Evolutionary conservation across 2,329 filamentous ascomycete species (phyloP).

Genomic region (Huntiella moniliformis): DNA sequence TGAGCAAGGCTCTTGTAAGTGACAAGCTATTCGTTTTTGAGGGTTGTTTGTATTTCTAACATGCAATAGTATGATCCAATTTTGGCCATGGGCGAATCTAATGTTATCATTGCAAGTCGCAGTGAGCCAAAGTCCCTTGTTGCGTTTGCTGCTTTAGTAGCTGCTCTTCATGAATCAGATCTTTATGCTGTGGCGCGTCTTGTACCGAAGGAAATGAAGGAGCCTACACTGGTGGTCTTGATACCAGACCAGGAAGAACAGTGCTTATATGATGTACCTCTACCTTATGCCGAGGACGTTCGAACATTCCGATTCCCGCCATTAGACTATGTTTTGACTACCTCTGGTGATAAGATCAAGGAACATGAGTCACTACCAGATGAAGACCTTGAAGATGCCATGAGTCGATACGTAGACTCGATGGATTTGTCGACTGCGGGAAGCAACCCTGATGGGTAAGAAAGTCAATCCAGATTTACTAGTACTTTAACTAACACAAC

Average conservation of each 20-base stretch:
- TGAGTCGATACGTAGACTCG: constrained; percentile 79
- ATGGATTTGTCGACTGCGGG: constrained; percentile 69
- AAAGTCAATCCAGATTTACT: not conserved
- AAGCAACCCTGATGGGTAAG: constrained; percentile 56
- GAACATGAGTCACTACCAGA: constrained; percentile 71
- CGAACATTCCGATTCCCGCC: constrained; percentile 83
- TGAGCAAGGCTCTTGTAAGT: constrained; percentile 48
- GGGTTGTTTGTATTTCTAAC: constrained; percentile 1
- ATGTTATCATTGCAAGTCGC: constrained; percentile 58
- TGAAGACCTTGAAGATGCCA: constrained; percentile 54
- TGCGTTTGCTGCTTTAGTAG: constrained; percentile 74
- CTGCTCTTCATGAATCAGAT: constrained; percentile 68
- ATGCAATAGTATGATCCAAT: constrained; percentile 56
- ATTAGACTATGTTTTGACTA: constrained; percentile 67
- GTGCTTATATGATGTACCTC: constrained; percentile 70
- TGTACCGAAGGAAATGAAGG: constrained; percentile 65
- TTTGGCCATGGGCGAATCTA: constrained; percentile 64
- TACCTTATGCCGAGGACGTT: constrained; percentile 87
- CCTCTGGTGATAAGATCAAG: constrained; percentile 62
- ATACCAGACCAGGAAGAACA: constrained; percentile 67
- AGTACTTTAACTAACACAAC: not conserved
- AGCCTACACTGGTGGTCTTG: constrained; percentile 59
- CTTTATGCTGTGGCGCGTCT: constrained; percentile 74
- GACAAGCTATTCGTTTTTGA: not conserved
- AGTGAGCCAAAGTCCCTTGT: constrained; percentile 67